Base-by-base conservation (phyloP, 1,139 yeast genomes). In the Pichia norvegensis region DNA sequence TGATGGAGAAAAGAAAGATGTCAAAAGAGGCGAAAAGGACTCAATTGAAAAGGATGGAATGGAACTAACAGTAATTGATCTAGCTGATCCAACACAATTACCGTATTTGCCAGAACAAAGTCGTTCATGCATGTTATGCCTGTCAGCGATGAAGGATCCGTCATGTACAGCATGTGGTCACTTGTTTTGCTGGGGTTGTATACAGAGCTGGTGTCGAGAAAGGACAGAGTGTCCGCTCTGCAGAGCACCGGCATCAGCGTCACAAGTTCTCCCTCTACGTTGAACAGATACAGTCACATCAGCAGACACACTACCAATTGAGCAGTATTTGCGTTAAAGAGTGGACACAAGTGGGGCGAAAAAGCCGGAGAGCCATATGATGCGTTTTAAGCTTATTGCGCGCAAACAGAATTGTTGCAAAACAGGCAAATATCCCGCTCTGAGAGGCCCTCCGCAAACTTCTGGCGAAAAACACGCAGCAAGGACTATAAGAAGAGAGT, bases 151-250 rank as follows among this genome's bases (percentile, higher is more conserved):
- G 95, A 71, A 69, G 2, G 78, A 85, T 52, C 97, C 98, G 1
- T 72, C 95, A 1, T 79, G 88, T 48, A 88, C 95, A 0, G 76
- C 81, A 10, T 92, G 98, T 65, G 98, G 98, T 0, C 98, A 92
- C 62, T 52, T 86, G 17, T 90, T 85, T 62, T 92, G 98, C 65
- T 92, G 97, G 97, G 73, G 72, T 7, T 92, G 98, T 61, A 79
- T 87, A 8, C 74, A 80, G 7, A 95, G 85, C 55, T 92, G 97
- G 97, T 78, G 88, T 46, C 70, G 87, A 52, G 95, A 88, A 50
- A 66, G 73, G 40, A 82, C 90, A 0, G 97, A 88, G 59, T 92
- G 98, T 61, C 97, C 98, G 0, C 68, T 92, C 33, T 92, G 98
- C 59, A 67, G 98, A 50, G 95, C 82, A 53, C 73, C 70, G 40